Evolutionary conservation across 1,284 basidiomycete genomes (phyloP), one percentile per base, ranked within the genome.

Genomic region (Marasmius oreades): DNA sequence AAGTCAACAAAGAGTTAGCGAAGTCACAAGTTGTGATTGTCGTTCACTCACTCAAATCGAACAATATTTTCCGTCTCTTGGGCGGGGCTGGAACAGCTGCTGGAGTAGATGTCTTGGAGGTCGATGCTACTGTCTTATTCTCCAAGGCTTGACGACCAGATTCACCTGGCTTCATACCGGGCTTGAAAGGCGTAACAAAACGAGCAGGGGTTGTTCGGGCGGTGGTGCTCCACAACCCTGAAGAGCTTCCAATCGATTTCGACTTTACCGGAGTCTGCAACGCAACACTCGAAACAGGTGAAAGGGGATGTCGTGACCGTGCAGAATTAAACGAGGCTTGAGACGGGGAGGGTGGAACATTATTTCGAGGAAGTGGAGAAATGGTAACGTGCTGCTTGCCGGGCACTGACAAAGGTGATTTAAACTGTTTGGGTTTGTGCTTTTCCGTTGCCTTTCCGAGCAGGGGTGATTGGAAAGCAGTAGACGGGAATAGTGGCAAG

Each of bases 151-250:
- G 53, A 28, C 76, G 67, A 4, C 79, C 81, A 11, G 75, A 70
- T 59, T 83, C 77, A n/a, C 80, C 80, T 20, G 82, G 84, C 44
- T 71, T 73, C 72, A 81, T 74, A 2, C 79, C 81, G 5, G 70
- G 58, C 67, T 90, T 92, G 70, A 91, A 91, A 0, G 89, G 89
- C 0, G 88, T 90, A 1, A 78, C 68, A 62, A 92, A 92, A 51
- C 71, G 76, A 22, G 73, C 64, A 48, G 74, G 73, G 53, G 67
- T 74, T 53, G 57, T 70, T 63, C 43, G n/a, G 44, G 70, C 56
- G 55, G 67, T 58, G 11, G 64, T 51, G 50, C 70, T 39, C 33
- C 63, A 57, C 23, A 57, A 47, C n/a, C 60, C 55, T 53, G 63
- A 36, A 56, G 61, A 22, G 14, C 51, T 51, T 48, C 60, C 58